Base-by-base conservation (phyloP, 768 basidiomycete species). In the Naganishia kalamii region DNA sequence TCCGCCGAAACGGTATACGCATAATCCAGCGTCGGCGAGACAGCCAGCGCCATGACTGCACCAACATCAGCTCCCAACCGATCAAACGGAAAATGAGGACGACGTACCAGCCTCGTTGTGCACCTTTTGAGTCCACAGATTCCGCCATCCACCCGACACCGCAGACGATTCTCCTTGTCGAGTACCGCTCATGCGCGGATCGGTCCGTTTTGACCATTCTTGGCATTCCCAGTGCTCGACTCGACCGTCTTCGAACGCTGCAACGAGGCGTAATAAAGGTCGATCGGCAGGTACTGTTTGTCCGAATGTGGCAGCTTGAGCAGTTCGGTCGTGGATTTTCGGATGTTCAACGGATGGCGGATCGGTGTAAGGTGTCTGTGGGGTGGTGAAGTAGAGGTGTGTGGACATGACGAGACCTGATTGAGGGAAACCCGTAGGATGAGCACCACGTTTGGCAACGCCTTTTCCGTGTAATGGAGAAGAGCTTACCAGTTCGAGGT, bases 331-430 rank as follows among this genome's bases (percentile, higher is more conserved):
- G 43, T 6, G 10, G 43, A 11, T 44, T 10, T 44, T n/a, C 19
- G 7, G 43, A 11, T 8, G 43, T 10, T n/a, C 19, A n/a, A n/a
- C 13, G 13, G 43, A n/a, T 44, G 13, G 43, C 13, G 6, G 43
- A 44, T 44, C 13, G 43, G 43, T 44, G 12, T 11, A 44, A 44
- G 11, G 43, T 15, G 43, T n/a, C 17, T 40, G 37, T 17, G 17
- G 37, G 17, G 37, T 7, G 12, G 57, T 48, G 43, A 79, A 76
- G 60, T 84, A 85, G 0, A 96, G 79, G 71, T 90, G 87, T 67
- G 92, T 75, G 0, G 88, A 85, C 94, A 97, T 99, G 71, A 96
- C 85, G 54, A 93, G 87, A 0, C 92, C 92, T 89, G 69, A 3
- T 15, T 25, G n/a, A 25, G 27, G 4, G 3, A 4, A 4, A 50